phyloP scores from a whole-genome alignment of 345 rosid genomes.

The Trapa bicornis region DNA sequence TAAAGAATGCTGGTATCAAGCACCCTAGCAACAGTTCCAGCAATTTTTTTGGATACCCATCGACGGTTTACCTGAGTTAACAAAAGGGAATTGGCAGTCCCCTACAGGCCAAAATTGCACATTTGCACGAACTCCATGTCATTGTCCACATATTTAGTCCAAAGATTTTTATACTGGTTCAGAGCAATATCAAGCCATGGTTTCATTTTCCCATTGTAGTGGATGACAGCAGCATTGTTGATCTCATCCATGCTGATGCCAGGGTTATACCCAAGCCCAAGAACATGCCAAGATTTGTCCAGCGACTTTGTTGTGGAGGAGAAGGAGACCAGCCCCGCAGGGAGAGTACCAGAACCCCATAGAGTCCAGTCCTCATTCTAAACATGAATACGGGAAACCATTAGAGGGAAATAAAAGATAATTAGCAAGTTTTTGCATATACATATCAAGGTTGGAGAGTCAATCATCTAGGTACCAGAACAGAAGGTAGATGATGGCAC shows the following conservation, averaged over 20 bases:
- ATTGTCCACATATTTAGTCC: conserved; percentile 83
- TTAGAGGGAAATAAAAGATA: background rate
- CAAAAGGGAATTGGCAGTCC: conserved; percentile 3
- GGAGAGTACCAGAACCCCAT: conserved; percentile 66
- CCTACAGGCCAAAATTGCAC: conserved; percentile 82
- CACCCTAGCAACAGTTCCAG: conserved; percentile 10
- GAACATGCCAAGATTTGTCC: conserved; percentile 89
- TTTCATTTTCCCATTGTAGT: conserved; percentile 92
- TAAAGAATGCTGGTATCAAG: conserved; percentile 8
- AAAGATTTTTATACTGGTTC: conserved; percentile 77
- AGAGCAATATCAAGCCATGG: conserved; percentile 95
- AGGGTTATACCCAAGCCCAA: conserved; percentile 85
- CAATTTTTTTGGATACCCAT: background rate
- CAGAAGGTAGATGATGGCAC: background rate
- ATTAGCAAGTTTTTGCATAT: background rate
- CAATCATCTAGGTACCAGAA: background rate
- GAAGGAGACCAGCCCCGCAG: conserved; percentile 84
- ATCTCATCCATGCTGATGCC: conserved; percentile 80
- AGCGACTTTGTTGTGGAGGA: conserved; percentile 69
- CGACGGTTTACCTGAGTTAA: background rate
- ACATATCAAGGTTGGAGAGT: background rate
- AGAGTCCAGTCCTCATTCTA: conserved; percentile 64
- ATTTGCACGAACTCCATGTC: conserved; percentile 63
- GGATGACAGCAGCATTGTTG: conserved; percentile 75
- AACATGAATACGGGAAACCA: conserved; percentile 2